Base-by-base conservation (phyloP, 192 early-diverging fungal genomes). In the Helicostylum pulchrum region DNA sequence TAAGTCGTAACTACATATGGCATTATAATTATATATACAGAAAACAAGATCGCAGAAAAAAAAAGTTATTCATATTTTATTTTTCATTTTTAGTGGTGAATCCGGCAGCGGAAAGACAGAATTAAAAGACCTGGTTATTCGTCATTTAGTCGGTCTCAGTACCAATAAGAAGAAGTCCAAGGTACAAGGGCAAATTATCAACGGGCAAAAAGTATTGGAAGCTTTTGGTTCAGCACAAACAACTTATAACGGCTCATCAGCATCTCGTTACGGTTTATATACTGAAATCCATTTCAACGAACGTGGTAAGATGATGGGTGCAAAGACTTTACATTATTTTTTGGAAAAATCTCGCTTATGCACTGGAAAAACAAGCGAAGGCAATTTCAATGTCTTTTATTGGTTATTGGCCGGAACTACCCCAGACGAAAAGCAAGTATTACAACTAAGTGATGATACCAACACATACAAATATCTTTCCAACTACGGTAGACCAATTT, bases 251-350 rank as follows among this genome's bases (percentile, higher is more conserved):
- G 88, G 88, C 65, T 72, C 62, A 36, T 83, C 81, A 62, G 84
- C 90, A 1, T 93, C 92, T 12, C 83, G 86, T 30, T 91, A 80
- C 49, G 89, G 91, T 10, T 75, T 91, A 39, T 96, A 90, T 80
- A 81, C 86, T 19, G 94, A 98, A 78, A 79, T 92, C 63, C 96
- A 98, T 39, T 98, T 91, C 74, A 88, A 86, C 62, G 86, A 86
- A 31, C 73, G 85, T 20, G 93, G 94, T 44, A 86, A 86, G n/a
- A 79, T 98, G 55, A 71, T 89, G 17, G 96, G 96, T 50, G 75
- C 86, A 55, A 98, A 97, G 72, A 72, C 86, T 30, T 71, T 96
- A 19, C 82, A 89, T 31, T 90, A 85, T 61, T 72, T 79, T 12
- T 77, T 90, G 30, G 88, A 89, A 66, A 74, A 78, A 10, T 68